Evolutionary conservation across 2,329 filamentous ascomycete species (phyloP), one percentile per base, ranked within the genome.

Genomic region (Exophiala sp.): DNA sequence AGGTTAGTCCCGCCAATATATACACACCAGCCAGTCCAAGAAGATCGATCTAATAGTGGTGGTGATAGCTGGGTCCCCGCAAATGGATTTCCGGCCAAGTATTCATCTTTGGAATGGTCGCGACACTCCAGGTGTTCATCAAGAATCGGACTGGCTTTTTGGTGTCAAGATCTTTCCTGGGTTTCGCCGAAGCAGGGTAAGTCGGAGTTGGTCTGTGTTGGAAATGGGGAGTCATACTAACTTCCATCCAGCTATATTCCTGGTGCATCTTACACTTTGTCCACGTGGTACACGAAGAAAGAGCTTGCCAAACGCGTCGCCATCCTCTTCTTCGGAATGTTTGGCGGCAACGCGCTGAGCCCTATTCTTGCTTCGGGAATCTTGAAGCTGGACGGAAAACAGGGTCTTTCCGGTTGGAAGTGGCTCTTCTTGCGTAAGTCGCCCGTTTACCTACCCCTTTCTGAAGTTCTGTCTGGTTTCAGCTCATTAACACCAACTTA

Each of bases 241-340:
- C 29, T 3, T 7, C 29, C 29, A 32, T 32, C 29, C 7, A 32
- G 29, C 1, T 80, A 77, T 55, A 79, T 80, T 46, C 77, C 77
- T 0, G 77, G 76, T 56, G 66, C 68, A 5, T 63, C 74, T 0
- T 77, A 68, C 64, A 75, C 75, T 2, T 63, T 80, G 1, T 77
- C 75, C 0, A 75, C 72, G 1, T 80, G 76, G 76, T 80, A 80
- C 60, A 78, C 74, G 0, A 69, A 69, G 2, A 65, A 67, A 2
- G 77, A 80, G 59, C 74, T 73, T 0, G 74, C 73, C 47, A 73
- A 77, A 52, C 70, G 76, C 7, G 70, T 77, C 42, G 74, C 74
- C 60, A 60, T 78, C 27, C 79, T 79, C 62, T 80, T 75, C 64
- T 75, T 79, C 48, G 77, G 77, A 9, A 77, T 78, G 58, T 71